phyloP scores from a whole-genome alignment of 257 asterid genomes.

The Scutellaria barbata region DNA sequence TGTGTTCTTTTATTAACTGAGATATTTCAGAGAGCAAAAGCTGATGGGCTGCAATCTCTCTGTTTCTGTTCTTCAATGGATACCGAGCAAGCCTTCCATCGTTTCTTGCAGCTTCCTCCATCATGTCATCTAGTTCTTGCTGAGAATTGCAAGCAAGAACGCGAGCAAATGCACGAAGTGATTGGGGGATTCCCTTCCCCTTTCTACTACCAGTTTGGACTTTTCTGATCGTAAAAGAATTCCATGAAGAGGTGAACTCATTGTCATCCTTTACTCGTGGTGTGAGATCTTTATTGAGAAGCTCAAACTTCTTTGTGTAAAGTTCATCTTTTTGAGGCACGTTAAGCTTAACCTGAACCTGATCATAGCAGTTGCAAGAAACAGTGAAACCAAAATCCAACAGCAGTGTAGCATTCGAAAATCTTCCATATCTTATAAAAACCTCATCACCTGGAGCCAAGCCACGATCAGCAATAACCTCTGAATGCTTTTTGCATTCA shows the following conservation, averaged over 20 bases:
- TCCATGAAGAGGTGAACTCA: conserved; percentile 48
- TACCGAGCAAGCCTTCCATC: conserved; percentile 83
- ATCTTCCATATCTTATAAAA: conserved; percentile 70
- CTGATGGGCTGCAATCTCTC: conserved; percentile 75
- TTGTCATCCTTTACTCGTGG: conserved; percentile 55
- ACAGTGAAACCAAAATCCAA: conserved; percentile 83
- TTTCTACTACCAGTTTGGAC: conserved; percentile 50
- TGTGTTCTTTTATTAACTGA: conserved; percentile 47
- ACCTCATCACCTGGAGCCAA: conserved; percentile 83
- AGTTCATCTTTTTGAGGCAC: conserved; percentile 60
- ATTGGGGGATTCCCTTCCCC: conserved; percentile 88
- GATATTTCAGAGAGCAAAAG: conserved; percentile 54
- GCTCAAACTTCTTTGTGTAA: conserved; percentile 56
- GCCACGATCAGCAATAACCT: conserved; percentile 77
- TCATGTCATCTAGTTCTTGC: conserved; percentile 66
- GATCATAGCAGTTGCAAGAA: conserved; percentile 64
- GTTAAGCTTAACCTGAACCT: conserved; percentile 60
- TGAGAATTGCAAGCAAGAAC: conserved; percentile 58
- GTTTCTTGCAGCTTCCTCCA: conserved; percentile 55
- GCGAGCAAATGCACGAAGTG: conserved; percentile 87
- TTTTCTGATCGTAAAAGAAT: conserved; percentile 67
- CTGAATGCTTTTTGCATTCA: conserved; percentile 58
- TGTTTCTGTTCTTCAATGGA: conserved; percentile 65
- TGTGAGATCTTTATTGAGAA: conserved; percentile 51
- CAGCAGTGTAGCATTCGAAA: conserved; percentile 73